Conservation (phyloP, 2,329 filamentous ascomycete genomes). For the Alternaria sp. region DNA sequence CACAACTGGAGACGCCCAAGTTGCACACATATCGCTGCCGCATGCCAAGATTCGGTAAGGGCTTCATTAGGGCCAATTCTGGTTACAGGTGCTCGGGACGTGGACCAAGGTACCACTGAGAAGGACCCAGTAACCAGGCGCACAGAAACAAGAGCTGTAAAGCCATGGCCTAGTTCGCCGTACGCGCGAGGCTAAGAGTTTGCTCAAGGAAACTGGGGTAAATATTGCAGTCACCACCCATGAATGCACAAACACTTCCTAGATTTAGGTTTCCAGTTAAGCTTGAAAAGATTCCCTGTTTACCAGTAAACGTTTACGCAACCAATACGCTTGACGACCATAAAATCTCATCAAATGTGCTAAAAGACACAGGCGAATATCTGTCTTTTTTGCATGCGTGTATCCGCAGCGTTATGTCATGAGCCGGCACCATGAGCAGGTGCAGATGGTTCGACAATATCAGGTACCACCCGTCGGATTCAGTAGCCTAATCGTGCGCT, state of each 20-base stretch:
- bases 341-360: background rate
- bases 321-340: background rate
- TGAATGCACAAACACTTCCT: background rate
- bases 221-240: background rate
- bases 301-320: background rate
- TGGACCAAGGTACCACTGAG: constrained; percentile 5
- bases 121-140: constrained; percentile 7
- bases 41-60: constrained; percentile 1
- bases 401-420: constrained; percentile 1
- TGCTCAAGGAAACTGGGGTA: background rate
- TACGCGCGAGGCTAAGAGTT: background rate
- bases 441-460: background rate
- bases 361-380: background rate
- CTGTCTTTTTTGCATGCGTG: background rate
- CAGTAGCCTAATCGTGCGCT: constrained; percentile 5
- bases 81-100: constrained; percentile 2
- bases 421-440: background rate
- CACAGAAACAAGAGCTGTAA: background rate
- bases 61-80: background rate
- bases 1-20: constrained; percentile 14
- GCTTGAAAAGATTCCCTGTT: background rate
- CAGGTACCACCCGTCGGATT: constrained; percentile 5
- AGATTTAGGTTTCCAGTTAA: background rate
- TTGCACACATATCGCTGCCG: constrained; percentile 16
- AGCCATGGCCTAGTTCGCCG: background rate